Evolutionary conservation across 1,139 yeast genomes (phyloP).

Genomic region (Insectozyma bohioensis): DNA sequence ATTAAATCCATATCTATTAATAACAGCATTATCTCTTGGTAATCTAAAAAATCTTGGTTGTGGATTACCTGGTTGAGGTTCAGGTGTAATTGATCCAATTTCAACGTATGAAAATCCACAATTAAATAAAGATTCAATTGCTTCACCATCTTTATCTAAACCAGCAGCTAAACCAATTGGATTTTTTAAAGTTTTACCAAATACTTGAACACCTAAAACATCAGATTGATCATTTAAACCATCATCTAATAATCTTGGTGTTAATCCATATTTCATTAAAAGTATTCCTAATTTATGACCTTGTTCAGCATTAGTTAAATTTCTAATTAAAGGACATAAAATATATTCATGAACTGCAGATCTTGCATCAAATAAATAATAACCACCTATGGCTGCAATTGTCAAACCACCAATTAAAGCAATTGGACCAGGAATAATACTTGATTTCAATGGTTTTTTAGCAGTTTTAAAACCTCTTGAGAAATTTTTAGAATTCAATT

Average conservation of each 20-base stretch:
- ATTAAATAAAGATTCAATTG: constrained; percentile 77
- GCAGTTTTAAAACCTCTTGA: constrained; percentile 1
- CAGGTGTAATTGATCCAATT: constrained; percentile 90
- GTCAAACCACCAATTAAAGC: constrained; percentile 23
- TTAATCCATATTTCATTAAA: constrained; percentile 66
- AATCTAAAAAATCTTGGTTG: constrained; percentile 86
- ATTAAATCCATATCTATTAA: constrained; percentile 92
- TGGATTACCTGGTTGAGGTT: constrained; percentile 93
- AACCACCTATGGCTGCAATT: constrained; percentile 28
- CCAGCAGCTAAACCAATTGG: constrained; percentile 98
- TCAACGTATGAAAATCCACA: constrained; percentile 89
- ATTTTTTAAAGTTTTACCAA: constrained; percentile 61
- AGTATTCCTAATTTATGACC: constrained; percentile 80
- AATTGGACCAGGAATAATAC: constrained; percentile 31
- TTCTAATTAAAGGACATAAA: constrained; percentile 72
- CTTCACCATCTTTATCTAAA: constrained; percentile 90
- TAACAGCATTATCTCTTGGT: constrained; percentile 83
- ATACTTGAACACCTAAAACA: constrained; percentile 57
- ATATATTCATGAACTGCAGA: constrained; percentile 82
- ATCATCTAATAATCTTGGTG: constrained; percentile 60
- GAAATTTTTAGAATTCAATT: not conserved
- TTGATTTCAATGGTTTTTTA: constrained; percentile 16
- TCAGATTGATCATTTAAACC: constrained; percentile 45
- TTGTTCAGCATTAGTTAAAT: constrained; percentile 75
- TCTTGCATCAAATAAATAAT: constrained; percentile 68